Base-by-base conservation (phyloP, 2,329 filamentous ascomycete species). In the Tolypocladium amazonense region DNA sequence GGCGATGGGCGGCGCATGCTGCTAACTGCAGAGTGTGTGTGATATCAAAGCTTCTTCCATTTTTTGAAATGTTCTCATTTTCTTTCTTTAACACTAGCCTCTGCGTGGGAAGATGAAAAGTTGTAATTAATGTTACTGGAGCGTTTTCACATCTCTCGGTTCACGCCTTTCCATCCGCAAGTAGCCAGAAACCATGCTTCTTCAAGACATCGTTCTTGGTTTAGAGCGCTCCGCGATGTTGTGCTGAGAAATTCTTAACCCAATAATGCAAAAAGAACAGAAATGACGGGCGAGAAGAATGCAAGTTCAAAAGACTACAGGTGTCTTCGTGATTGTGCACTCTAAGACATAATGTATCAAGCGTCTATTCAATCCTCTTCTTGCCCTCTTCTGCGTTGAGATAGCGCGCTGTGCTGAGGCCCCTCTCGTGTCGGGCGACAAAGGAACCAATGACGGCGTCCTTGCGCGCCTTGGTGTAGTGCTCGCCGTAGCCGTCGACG, bases 301-400 rank as follows among this genome's bases (percentile, higher is more conserved):
- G 8, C 39, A n/a, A 3, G 2, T 39, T 39, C 38, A 20, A 27
- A 18, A 27, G 9, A 30, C 14, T 30, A 50, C 45, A 30, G 27
- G 27, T 20, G 8, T 30, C 25, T 15, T 20, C 25, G 9, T 20
- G 11, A 30, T 4, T 47, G 5, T 20, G 25, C 7, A 14, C 27
- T 53, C 9, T 33, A 20, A 23, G 30, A 20, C 50, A n/a, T 4
- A 23, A 14, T 23, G 18, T 3, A 45, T 33, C 15, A 25, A 57
- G 20, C 33, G n/a, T 67, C 66, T 83, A 92, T 72, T 99, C 94
- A 70, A 96, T 95, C 72, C 94, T 90, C 83, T 97, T 99, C 83
- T 99, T 99, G 58, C 94, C 94, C 76, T 99, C 94, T 73, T 99
- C 94, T 59, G 95, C 85, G 66, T 88, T 94, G 38, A 90, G 82